Conservation (phyloP, 176 grass and related monocot species). For the Aegilops bicornis region DNA sequence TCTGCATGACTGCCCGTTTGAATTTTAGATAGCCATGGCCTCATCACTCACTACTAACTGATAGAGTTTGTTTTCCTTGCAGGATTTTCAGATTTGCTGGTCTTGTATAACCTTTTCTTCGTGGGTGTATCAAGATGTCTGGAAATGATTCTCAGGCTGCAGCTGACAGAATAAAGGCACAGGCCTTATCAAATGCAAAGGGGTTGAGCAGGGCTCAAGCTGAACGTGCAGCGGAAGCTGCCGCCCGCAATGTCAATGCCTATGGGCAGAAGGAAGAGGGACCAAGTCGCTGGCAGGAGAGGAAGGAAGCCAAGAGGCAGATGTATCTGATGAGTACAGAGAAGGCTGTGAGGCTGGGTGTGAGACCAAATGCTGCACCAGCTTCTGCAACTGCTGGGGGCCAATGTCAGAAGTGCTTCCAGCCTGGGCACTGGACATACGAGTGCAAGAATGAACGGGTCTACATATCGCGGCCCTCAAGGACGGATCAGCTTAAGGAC, state of each 20-base stretch:
- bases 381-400: slow-evolving; percentile 26
- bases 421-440: slow-evolving; percentile 84
- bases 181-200: slow-evolving; percentile 68
- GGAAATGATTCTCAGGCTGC: slow-evolving; percentile 63
- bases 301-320: slow-evolving; percentile 85
- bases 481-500: slow-evolving; percentile 77
- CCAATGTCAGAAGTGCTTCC: slow-evolving; percentile 93
- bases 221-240: slow-evolving; percentile 67
- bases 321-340: slow-evolving; percentile 99
- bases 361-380: slow-evolving; percentile 54
- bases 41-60: background rate
- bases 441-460: slow-evolving; percentile 91
- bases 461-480: slow-evolving; percentile 64
- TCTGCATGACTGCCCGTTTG: background rate
- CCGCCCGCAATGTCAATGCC: slow-evolving; percentile 81
- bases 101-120: background rate
- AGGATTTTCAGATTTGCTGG: slow-evolving; percentile 9
- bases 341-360: slow-evolving; percentile 71
- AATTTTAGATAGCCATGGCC: background rate
- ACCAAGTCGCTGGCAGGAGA: slow-evolving; percentile 86
- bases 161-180: slow-evolving; percentile 66
- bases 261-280: slow-evolving; percentile 98
- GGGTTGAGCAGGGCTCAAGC: slow-evolving; percentile 87
- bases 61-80: background rate
- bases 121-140: slow-evolving; percentile 49